Percentiles rank a stretch among this genome's conserved stretches.
Evolutionary conservation across 73 alveolate species (phyloP).

Genomic region (Stentor roeselii): DNA sequence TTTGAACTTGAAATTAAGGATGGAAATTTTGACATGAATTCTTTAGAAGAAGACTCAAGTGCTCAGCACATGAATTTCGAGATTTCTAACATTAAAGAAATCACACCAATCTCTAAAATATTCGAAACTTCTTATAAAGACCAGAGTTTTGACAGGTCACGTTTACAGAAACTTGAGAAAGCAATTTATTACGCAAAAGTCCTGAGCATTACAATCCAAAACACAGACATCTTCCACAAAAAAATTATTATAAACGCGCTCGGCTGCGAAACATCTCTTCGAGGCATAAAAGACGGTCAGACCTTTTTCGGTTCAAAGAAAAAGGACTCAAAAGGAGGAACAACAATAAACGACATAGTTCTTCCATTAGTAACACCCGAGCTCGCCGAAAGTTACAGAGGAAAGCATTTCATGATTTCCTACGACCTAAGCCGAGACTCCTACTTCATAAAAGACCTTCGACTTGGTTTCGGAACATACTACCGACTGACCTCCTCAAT

Average conservation of each 20-base stretch:
- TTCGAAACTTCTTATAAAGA: background rate
- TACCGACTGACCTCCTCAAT: slow-evolving; percentile 19
- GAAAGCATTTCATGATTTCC: slow-evolving; percentile 60
- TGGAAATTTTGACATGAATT: no score
- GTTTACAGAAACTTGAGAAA: background rate
- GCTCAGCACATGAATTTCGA: background rate
- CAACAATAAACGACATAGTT: slow-evolving; percentile 46
- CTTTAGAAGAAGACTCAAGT: background rate
- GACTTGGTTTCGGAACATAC: slow-evolving; percentile 35
- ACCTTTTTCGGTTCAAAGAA: slow-evolving; percentile 62
- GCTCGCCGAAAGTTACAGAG: slow-evolving; percentile 49
- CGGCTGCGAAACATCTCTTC: slow-evolving; percentile 40
- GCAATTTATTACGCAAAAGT: slow-evolving; percentile 19
- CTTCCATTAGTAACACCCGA: slow-evolving; percentile 55
- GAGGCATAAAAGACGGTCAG: slow-evolving; percentile 53
- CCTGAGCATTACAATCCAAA: background rate
- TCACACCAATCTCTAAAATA: background rate
- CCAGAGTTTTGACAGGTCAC: slow-evolving; percentile 1
- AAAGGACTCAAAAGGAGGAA: slow-evolving; percentile 28
- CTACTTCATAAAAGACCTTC: slow-evolving; percentile 40
- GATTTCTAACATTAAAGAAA: background rate
- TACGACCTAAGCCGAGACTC: slow-evolving; percentile 29
- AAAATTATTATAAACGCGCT: slow-evolving; percentile 46
- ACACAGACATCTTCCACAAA: background rate
- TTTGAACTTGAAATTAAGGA: background rate